These are phyloP conservation scores for Ganoderma multipileum DNA, from an alignment of 1,284 basidiomycete genomes.

Conservation along the genomic window DNA sequence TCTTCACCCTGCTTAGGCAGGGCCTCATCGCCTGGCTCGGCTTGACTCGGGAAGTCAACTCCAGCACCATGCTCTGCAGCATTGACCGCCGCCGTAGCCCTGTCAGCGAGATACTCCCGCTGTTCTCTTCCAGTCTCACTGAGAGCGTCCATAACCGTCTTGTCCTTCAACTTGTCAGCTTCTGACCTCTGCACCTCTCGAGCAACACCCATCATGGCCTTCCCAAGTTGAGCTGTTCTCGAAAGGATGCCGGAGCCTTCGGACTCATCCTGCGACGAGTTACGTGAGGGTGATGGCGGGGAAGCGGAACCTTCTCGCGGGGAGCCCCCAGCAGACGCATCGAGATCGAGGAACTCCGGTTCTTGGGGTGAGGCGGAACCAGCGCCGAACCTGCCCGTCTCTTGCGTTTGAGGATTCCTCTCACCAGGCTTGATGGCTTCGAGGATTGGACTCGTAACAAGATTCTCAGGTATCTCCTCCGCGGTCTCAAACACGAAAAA, in stretches of 20 bases:
- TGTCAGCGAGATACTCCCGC: conserved; percentile 33
- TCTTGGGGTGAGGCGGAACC: conserved; percentile 45
- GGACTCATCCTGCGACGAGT: conserved; percentile 16
- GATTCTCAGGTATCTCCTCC: conserved; percentile 90
- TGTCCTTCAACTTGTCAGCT: conserved; percentile 39
- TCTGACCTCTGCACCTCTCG: conserved; percentile 40
- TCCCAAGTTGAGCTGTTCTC: conserved; percentile 39
- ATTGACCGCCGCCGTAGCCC: conserved; percentile 31
- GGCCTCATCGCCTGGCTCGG: conserved; percentile 55
- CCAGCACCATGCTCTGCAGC: conserved; percentile 34
- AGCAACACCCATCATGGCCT: conserved; percentile 39
- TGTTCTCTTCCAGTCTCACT: conserved; percentile 33
- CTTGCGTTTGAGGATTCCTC: conserved; percentile 34
- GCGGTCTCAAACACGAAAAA: conserved; percentile 99
- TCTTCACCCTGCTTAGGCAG: conserved; percentile 53
- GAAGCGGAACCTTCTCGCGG: conserved; percentile 1
- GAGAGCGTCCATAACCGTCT: conserved; percentile 34
- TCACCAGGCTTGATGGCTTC: conserved; percentile 62
- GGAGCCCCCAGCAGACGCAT: conserved; percentile 44
- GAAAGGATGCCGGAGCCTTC: conserved; percentile 28
- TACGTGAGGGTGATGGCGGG: background rate
- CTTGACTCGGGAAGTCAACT: conserved; percentile 16
- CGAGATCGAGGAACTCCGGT: conserved; percentile 71
- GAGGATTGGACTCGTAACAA: conserved; percentile 93
- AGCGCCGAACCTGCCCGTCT: conserved; percentile 50